phyloP scores from a whole-genome alignment of 495 filamentous ascomycete species.

The Neurospora sp. region DNA sequence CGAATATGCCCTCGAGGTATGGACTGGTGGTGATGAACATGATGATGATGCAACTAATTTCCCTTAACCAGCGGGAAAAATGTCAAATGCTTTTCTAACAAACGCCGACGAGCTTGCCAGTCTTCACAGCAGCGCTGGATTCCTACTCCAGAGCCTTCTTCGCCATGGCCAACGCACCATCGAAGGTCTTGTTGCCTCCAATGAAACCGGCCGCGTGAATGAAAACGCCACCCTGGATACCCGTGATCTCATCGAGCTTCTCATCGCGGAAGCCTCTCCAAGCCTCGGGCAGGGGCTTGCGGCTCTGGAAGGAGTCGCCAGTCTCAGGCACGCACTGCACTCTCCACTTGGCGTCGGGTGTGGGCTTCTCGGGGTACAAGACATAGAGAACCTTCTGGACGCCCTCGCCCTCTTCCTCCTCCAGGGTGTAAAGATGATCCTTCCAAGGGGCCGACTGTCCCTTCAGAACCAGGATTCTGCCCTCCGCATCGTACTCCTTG shows the following conservation, averaged over 20 bases:
- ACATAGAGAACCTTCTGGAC: constrained; percentile 67
- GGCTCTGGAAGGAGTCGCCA: constrained; percentile 76
- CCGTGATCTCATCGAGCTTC: constrained; percentile 62
- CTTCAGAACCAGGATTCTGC: constrained; percentile 70
- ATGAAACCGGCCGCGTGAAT: constrained; percentile 94
- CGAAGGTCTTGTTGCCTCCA: constrained; percentile 82
- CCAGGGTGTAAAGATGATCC: constrained; percentile 85
- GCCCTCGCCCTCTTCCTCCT: constrained; percentile 41
- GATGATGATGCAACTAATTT: not conserved
- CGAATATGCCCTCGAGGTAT: not conserved
- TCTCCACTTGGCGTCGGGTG: constrained; percentile 71
- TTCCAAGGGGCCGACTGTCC: constrained; percentile 79
- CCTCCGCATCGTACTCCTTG: constrained; percentile 53
- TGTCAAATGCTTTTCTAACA: not conserved
- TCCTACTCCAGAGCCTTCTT: constrained; percentile 44
- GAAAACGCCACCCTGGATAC: constrained; percentile 73
- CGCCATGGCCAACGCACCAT: constrained; percentile 84
- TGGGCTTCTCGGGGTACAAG: constrained; percentile 75
- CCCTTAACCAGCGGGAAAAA: not conserved
- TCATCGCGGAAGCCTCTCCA: constrained; percentile 89
- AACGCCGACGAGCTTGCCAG: not conserved
- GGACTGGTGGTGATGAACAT: not conserved
- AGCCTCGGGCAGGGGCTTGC: constrained; percentile 77
- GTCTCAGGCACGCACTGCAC: constrained; percentile 76
- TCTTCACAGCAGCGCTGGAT: not conserved